phyloP scores from a whole-genome alignment of 2,329 filamentous ascomycete genomes.

The Alternaria sp. region DNA sequence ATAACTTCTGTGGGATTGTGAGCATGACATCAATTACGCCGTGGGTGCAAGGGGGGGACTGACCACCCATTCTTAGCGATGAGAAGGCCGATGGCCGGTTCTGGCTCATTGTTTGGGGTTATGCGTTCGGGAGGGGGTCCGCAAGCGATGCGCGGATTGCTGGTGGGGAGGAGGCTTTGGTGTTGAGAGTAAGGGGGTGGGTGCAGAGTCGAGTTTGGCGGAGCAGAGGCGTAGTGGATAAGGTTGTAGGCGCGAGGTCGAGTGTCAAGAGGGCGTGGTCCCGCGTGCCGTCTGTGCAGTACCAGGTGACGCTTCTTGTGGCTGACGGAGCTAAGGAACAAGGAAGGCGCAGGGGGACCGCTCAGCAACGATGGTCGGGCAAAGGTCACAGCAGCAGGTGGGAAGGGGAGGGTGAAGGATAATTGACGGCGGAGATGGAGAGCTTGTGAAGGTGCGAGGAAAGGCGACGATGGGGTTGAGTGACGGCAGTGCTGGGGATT shows the following conservation, averaged over 20 bases:
- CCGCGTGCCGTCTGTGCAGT: constrained; percentile 32
- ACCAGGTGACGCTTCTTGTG: constrained; percentile 32
- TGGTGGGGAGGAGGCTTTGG: constrained; percentile 55
- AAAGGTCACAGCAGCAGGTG: constrained; percentile 8
- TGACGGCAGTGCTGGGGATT: constrained; percentile 36
- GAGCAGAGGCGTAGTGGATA: constrained; percentile 65
- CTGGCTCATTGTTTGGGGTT: constrained; percentile 75
- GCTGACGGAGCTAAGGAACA: constrained; percentile 27
- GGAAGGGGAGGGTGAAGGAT: constrained; percentile 20
- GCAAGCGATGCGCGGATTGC: constrained; percentile 46
- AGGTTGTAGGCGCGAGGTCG: constrained; percentile 27
- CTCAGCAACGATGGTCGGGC: constrained; percentile 26
- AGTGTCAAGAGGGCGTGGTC: constrained; percentile 35
- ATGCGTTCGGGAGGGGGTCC: constrained; percentile 36
- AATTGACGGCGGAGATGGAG: constrained; percentile 34
- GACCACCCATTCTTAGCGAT: constrained; percentile 96
- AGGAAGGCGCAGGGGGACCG: constrained; percentile 30
- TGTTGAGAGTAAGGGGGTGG: constrained; percentile 57
- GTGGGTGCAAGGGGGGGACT: constrained; percentile 53
- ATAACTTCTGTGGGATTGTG: constrained; percentile 78
- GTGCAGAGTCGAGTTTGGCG: constrained; percentile 49
- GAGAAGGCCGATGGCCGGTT: constrained; percentile 90
- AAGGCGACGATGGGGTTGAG: constrained; percentile 33
- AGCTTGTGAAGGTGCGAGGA: constrained; percentile 31
- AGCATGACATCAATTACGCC: constrained; percentile 37